Evolutionary conservation across 495 filamentous ascomycete genomes (phyloP), one percentile per base, ranked within the genome.

Genomic region (Lophiostoma macrostomum): DNA sequence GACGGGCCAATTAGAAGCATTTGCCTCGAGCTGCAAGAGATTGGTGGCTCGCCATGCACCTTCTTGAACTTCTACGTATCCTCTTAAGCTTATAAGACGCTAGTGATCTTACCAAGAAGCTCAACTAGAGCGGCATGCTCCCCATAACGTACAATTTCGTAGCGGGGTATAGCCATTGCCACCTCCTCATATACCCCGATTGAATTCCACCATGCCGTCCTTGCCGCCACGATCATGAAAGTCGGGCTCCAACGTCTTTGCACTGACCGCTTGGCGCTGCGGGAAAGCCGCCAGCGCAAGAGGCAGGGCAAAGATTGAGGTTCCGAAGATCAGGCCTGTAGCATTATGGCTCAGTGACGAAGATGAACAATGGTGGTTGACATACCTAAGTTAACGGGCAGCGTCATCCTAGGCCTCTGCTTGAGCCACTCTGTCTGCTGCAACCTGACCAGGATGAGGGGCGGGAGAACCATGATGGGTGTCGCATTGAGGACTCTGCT

Each of bases 391-490:
- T 96, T 96, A 10, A 95, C 76, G 2, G 89, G 89, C 42, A 87
- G 61, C 4, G 83, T 81, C 70, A 85, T 74, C 56, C 84, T 73
- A 20, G 91, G 89, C 56, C 86, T 79, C 50, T 69, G 71, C 69
- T 79, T 80, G 60, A 95, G 64, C 89, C 87, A 94, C 34, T 80
- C 69, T 19, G 78, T 83, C 65, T 78, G 75, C 75, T 96, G 91
- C 48, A 96, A 69, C 43, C 82, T 72, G n/a, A 96, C 85, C 50
- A 96, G 75, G 30, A 91, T 71, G 55, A 96, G 71, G 22, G 91
- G 86, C 19, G 93, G 93, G 19, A 98, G 71, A 3, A 94, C 90
- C 93, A 98, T 98, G 70, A 98, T 91, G 0, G 93, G 93, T 1
- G 87, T 95, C 46, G 90, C 85, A 69, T 96, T 98, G 56, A 97